Base-by-base conservation (phyloP, 164 flowering plant species). In the Liriodendron chinense region DNA sequence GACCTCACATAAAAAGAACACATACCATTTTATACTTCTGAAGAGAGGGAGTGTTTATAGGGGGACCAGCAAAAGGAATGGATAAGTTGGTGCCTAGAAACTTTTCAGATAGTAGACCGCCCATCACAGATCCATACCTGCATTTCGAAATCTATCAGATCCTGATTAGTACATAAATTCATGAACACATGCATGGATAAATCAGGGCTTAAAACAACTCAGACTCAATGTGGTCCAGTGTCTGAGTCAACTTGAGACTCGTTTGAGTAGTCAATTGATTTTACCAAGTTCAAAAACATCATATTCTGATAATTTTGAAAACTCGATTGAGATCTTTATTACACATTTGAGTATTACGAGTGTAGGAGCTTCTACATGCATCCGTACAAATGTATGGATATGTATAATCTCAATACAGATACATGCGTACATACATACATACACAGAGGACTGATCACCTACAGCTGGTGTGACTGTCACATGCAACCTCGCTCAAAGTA, bases 101-200 rank as follows among this genome's bases (percentile, higher is more conserved):
- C 85, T 92, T 96, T 78, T 96, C 98, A 70, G 99, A 92, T 77
- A 96, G 79, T 59, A 96, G 86, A 53, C 98, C 99, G 68, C 98
- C 98, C 98, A 96, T 91, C 72, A 94, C 97, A 2, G 99, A 94
- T 67, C 98, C 99, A 79, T 96, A 96, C 86, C 99, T 96, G 98
- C 84, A 80, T 47, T 62, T 26, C 22, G 43, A 74, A 65, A 34
- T 10, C 59, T 10, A 25, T 63, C 43, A 77, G 47, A 75, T 57
- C 65, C 10, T 57, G 67, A 3, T 18, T 10, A 10, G 59, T 53
- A 16, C 59, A 47, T 3, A 5, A 65, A 28, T 22, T 9, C 61
- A 69, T 25, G 23, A 25, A 71, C 66, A 49, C 65, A 47, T 43
- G 47, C 69, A 66, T 21, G 26, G 14, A 23, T 24, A 23, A 22